These are phyloP conservation scores for Nothophaeocryptopus gaeumannii DNA, from an alignment of 2,329 filamentous ascomycete species.

Conservation along the genomic window DNA sequence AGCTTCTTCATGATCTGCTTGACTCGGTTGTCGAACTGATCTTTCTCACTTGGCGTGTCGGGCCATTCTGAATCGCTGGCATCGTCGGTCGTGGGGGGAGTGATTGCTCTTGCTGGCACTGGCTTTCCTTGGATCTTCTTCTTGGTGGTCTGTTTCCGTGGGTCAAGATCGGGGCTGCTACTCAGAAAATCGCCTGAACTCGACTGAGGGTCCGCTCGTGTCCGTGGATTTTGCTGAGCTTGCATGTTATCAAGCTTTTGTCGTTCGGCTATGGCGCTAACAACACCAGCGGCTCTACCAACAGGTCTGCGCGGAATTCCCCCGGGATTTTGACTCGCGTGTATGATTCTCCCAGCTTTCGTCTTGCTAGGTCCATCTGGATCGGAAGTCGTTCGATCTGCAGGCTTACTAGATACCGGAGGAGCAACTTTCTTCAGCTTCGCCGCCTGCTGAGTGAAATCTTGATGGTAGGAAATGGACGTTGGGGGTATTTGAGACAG, in stretches of 20 bases:
- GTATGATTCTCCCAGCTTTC: conserved; percentile 24
- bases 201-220: conserved; percentile 13
- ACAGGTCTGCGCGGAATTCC: conserved; percentile 37
- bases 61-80: conserved; percentile 45
- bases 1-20: conserved; percentile 69
- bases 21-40: conserved; percentile 61
- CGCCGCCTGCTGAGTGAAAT: conserved; percentile 44
- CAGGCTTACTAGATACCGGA: conserved; percentile 24
- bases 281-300: conserved; percentile 32
- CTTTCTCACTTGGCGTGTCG: conserved; percentile 36
- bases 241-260: conserved; percentile 33
- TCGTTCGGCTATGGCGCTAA: conserved; percentile 32
- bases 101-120: conserved; percentile 35
- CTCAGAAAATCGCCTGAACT: conserved; percentile 13
- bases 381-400: conserved; percentile 22
- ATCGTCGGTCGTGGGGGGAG: conserved; percentile 42
- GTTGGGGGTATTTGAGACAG: conserved; percentile 19
- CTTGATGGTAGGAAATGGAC: conserved; percentile 46
- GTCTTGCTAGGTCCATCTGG: conserved; percentile 21
- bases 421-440: conserved; percentile 31
- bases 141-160: conserved; percentile 21
- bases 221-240: conserved; percentile 19
- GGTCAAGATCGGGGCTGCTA: conserved; percentile 21
- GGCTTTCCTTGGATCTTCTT: conserved; percentile 26
- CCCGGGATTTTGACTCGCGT: conserved; percentile 20